Conservation (phyloP, 495 filamentous ascomycete species). For the Aspergillus asperescens region DNA sequence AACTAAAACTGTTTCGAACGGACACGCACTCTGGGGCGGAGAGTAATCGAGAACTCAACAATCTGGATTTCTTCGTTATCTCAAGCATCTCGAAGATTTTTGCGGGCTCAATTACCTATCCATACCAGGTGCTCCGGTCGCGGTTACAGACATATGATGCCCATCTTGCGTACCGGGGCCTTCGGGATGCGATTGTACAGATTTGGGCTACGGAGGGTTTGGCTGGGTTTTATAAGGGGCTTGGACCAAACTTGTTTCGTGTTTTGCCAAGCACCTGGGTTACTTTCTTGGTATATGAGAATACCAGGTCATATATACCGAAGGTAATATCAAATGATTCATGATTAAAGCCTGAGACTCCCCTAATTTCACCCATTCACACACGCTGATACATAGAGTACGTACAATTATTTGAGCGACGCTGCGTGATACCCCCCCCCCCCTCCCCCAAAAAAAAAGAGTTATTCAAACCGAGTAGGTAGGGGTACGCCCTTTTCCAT, state of each 20-base stretch:
- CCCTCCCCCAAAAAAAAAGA: background rate
- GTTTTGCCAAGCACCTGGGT: slow-evolving; percentile 94
- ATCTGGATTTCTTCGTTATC: slow-evolving; percentile 69
- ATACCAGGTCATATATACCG: slow-evolving; percentile 56
- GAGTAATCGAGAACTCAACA: slow-evolving; percentile 48
- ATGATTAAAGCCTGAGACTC: background rate
- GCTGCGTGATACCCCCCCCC: too few species aligned
- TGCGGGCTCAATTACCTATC: slow-evolving; percentile 83
- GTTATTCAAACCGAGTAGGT: background rate
- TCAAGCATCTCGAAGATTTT: slow-evolving; percentile 81
- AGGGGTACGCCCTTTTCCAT: background rate
- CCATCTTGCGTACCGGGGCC: slow-evolving; percentile 55
- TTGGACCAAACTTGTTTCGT: slow-evolving; percentile 79
- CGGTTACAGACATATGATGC: slow-evolving; percentile 86
- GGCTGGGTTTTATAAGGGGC: slow-evolving; percentile 85
- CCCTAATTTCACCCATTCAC: background rate
- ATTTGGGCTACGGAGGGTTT: slow-evolving; percentile 75
- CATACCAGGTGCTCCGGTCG: slow-evolving; percentile 85
- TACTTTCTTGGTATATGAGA: slow-evolving; percentile 98
- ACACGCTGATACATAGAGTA: background rate
- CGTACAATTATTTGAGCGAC: background rate
- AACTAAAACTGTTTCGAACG: slow-evolving; percentile 60
- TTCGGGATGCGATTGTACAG: slow-evolving; percentile 63
- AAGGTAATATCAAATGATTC: slow-evolving; percentile 8
- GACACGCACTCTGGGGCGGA: slow-evolving; percentile 5